Evolutionary conservation across 192 early-diverging fungal species (phyloP), one percentile per base, ranked within the genome.

Genomic region (Irineochytrium annulatum): DNA sequence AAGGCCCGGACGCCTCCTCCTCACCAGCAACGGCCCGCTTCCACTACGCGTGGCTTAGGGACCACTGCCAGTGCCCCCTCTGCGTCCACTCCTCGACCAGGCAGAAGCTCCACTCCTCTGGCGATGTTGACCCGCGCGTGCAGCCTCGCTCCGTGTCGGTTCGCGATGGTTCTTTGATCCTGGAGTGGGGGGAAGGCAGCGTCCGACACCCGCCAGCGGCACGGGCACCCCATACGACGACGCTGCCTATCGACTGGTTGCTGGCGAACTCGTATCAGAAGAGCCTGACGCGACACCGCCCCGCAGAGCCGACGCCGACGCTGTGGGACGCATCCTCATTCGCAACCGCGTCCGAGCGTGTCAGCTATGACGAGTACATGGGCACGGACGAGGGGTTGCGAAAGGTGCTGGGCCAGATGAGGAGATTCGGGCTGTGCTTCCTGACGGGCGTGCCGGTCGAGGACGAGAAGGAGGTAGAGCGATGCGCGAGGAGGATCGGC

Each of bases 371-470:
- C 24, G 77, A 86, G 20, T 83, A 8, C 14, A 63, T 85, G 45
- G 79, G 79, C 66, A 75, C 69, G 14, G 62, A 76, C 24, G 55
- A 73, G 30, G 79, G 77, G 0, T 58, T 92, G n/a, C 67, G 72
- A 4, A 56, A 60, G 26, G 76, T 79, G 1, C 60, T 90, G 24
- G 63, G 61, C 51, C 77, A 87, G 45, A 45, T 92, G 34, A 77
- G 77, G 59, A 71, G 80, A 32, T 82, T 82, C 65, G 90, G 90
- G 3, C 63, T 92, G 43, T 68, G 78, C 27, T 89, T 92, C 58
- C 52, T 92, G 44, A 64, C 74, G 19, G 76, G 76, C 31, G 85
- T 87, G 1, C 89, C 90, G 3, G 71, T 68, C 5, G 55, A 79
- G 11, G 80, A 86, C 13, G 33, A 30, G 33, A 62, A 72, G 34